Base-by-base conservation (phyloP, 805 yeast species). In the Hanseniaspora thailandica region DNA sequence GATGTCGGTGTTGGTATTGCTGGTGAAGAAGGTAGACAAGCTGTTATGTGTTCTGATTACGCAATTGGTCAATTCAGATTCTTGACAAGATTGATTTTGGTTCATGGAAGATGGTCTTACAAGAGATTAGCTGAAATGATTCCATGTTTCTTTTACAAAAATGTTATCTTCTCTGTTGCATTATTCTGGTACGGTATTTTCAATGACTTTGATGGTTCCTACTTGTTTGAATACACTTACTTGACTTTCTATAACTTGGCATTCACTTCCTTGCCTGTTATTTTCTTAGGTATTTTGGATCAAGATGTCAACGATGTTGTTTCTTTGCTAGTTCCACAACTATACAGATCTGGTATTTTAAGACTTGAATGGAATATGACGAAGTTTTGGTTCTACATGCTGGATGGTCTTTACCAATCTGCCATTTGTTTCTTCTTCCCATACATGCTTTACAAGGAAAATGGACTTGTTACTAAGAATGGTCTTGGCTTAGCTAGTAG, bases 21-120 rank as follows among this genome's bases (percentile, higher is more conserved):
- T 3, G 95, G 95, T 69, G 93, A 85, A 70, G 95, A 85, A 71
- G 95, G 95, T 63, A 72, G 93, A 57, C 93, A 84, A 67, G 93
- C 93, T 19, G 93, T 78, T 5, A 85, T 85, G 94, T 81, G 88
- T 25, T 81, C 90, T 0, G 95, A 85, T 69, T 85, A 83, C 67
- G 95, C 90, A 20, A 69, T 85, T 62, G 93, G 90, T 23, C 95
- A 85, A 64, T 85, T 85, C 66, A 75, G 93, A 62, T 85, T 74
- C 61, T 66, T 85, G 57, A 72, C 82, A 0, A 75, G 85, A 59
- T 69, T 85, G 57, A 67, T 85, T 9, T 66, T 85, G 47, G 85
- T 82, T 28, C 95, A 85, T 66, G 95, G 95, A 31, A 74, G 93
- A 67, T 85, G 95, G 95, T 82, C 88, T 1, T 85, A 85, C 64